These are phyloP conservation scores for Neobulgaria alba DNA, from an alignment of 2,329 filamentous ascomycete genomes.

Conservation along the genomic window DNA sequence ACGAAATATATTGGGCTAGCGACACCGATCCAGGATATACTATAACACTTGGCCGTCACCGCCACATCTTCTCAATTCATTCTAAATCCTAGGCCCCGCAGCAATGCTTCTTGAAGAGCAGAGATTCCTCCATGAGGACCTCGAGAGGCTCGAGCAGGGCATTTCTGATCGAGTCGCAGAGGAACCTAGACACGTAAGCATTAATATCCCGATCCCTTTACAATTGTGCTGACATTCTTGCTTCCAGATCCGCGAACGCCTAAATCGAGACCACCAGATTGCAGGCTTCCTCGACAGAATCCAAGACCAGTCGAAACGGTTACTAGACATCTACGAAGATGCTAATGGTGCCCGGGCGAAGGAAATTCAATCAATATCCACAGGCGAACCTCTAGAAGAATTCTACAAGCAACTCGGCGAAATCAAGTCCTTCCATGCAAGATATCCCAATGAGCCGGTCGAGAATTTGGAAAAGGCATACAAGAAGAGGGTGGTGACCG, in stretches of 20 bases:
- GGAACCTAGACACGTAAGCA: conserved; percentile 73
- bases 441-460: conserved; percentile 88
- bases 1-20: too few species aligned
- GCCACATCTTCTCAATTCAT: too few species aligned
- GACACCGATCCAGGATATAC: too few species aligned
- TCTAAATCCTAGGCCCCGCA: too few species aligned
- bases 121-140: conserved; percentile 87
- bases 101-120: conserved; percentile 85
- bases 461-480: conserved; percentile 94
- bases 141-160: conserved; percentile 91
- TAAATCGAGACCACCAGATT: conserved; percentile 89
- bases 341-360: conserved; percentile 59
- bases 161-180: conserved; percentile 83
- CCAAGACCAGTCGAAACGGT: conserved; percentile 71
- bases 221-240: conserved; percentile 11
- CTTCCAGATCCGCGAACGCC: conserved; percentile 70
- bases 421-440: conserved; percentile 79
- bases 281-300: conserved; percentile 80
- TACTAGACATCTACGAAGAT: conserved; percentile 80
- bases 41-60: too few species aligned
- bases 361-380: conserved; percentile 77
- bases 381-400: conserved; percentile 78
- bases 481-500: conserved; percentile 58
- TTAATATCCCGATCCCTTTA: background rate
- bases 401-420: conserved; percentile 80